These are phyloP conservation scores for Marchantia polymorpha DNA, from an alignment of 225 moss, liverwort and hornwort species.

Conservation along the genomic window DNA sequence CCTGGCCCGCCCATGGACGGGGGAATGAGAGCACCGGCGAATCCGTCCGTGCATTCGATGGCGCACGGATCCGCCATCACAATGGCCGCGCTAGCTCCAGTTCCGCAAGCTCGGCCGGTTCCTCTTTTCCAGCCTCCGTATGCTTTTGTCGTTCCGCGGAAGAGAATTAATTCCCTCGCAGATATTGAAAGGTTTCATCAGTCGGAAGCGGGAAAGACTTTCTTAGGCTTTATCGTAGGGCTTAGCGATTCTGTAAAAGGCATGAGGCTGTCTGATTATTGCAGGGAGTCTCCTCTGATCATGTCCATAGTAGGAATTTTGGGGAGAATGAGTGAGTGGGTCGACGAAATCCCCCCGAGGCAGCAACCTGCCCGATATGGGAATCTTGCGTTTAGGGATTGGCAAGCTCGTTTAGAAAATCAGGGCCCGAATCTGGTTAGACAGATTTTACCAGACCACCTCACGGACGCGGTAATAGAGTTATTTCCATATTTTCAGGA, in stretches of 20 bases:
- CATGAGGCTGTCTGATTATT: constrained; percentile 80
- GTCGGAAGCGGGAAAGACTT: constrained; percentile 81
- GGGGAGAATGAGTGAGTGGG: constrained; percentile 69
- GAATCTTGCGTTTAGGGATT: constrained; percentile 79
- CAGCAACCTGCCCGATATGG: constrained; percentile 95
- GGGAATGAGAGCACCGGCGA: constrained; percentile 26
- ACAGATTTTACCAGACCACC: constrained; percentile 59
- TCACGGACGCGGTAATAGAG: constrained; percentile 60
- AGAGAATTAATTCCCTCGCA: constrained; percentile 58
- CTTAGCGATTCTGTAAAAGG: constrained; percentile 74
- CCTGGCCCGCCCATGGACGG: constrained; percentile 1
- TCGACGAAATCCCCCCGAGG: constrained; percentile 83
- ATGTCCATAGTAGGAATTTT: constrained; percentile 51
- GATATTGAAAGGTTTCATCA: constrained; percentile 79
- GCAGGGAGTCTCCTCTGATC: constrained; percentile 58
- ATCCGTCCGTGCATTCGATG: constrained; percentile 9
- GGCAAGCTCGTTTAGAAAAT: constrained; percentile 72
- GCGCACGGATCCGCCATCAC: constrained; percentile 56
- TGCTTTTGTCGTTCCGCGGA: constrained; percentile 64
- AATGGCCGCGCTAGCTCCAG: constrained; percentile 74
- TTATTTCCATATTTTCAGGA: constrained; percentile 91
- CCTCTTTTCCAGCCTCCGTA: constrained; percentile 69
- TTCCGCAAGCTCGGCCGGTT: constrained; percentile 78
- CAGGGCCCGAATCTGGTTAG: constrained; percentile 66
- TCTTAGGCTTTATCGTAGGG: constrained; percentile 81